Conservation (phyloP, 192 early-diverging fungal species). For the Entomortierella chlamydospora region DNA sequence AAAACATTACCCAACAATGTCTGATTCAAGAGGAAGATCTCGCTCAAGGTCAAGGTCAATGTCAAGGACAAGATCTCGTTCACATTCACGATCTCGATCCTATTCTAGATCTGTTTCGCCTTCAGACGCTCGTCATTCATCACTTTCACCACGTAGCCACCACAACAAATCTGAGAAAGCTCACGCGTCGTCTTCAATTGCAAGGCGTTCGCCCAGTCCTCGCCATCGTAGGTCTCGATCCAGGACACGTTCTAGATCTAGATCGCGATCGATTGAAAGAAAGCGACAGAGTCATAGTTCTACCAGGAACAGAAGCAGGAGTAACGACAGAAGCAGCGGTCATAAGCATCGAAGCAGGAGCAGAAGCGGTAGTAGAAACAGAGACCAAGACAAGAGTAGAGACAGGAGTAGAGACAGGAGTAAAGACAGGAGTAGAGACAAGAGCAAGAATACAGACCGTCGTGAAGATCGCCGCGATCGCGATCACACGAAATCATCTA, state of each 20-base stretch:
- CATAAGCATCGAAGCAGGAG: slow-evolving; percentile 8
- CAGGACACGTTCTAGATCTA: background rate
- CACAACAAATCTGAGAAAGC: background rate
- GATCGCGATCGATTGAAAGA: slow-evolving; percentile 7
- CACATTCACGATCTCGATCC: too few species aligned
- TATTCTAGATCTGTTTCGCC: slow-evolving; percentile 12
- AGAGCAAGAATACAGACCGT: slow-evolving; percentile 4
- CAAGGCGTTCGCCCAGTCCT: slow-evolving; percentile 4
- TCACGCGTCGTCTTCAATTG: background rate
- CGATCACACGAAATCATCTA: slow-evolving; percentile 11
- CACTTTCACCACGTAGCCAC: background rate
- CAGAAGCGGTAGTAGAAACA: slow-evolving; percentile 10
- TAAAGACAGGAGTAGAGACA: background rate
- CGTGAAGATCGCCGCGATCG: background rate
- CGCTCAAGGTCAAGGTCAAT: slow-evolving; percentile 15
- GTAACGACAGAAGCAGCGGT: background rate
- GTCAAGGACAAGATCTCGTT: slow-evolving; percentile 8
- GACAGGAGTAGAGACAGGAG: slow-evolving; percentile 4
- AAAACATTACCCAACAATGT: background rate
- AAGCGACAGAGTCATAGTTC: background rate
- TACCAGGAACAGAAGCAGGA: background rate
- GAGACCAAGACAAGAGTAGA: background rate
- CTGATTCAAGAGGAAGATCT: slow-evolving; percentile 2
- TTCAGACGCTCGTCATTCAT: slow-evolving; percentile 2
- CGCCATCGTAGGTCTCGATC: background rate